Conservation (phyloP, 768 basidiomycete genomes). For the Coprinopsis marcescibilis region DNA sequence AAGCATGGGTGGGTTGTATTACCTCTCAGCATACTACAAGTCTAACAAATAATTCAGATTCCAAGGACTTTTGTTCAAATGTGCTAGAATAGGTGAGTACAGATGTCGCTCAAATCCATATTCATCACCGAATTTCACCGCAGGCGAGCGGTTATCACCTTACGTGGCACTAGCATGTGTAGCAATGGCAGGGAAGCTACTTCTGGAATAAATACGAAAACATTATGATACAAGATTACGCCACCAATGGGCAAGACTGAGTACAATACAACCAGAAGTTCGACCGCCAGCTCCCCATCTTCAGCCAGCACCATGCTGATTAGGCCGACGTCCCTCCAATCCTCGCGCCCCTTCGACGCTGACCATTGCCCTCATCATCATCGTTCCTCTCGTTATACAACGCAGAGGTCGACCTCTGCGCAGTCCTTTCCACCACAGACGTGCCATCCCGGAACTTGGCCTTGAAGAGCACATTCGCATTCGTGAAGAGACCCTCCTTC, state of each 20-base stretch:
- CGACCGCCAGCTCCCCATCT: background rate
- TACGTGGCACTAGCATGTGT: slow-evolving; percentile 93
- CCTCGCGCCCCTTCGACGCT: slow-evolving; percentile 24
- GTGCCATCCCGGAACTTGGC: slow-evolving; percentile 94
- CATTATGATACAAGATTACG: slow-evolving; percentile 18
- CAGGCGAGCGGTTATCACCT: slow-evolving; percentile 93
- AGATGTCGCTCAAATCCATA: no score
- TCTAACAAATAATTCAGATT: slow-evolving; percentile 47
- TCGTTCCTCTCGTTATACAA: slow-evolving; percentile 33
- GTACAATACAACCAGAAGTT: background rate
- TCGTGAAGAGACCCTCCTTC: slow-evolving; percentile 96
- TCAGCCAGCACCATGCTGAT: no score
- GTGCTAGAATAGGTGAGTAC: slow-evolving; percentile 85
- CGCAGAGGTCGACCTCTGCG: slow-evolving; percentile 52
- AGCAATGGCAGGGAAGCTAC: slow-evolving; percentile 80
- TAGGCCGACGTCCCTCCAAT: slow-evolving; percentile 9
- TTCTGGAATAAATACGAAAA: slow-evolving; percentile 29
- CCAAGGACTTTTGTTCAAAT: slow-evolving; percentile 90
- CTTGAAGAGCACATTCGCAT: slow-evolving; percentile 93
- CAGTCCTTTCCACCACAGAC: slow-evolving; percentile 80
- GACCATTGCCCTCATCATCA: slow-evolving; percentile 24
- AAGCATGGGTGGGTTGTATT: slow-evolving; percentile 72
- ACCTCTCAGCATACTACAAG: background rate
- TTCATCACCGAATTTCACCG: slow-evolving; percentile 1
- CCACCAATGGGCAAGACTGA: slow-evolving; percentile 2